phyloP scores from a whole-genome alignment of 2,329 filamentous ascomycete species.

The Penicillium sp. region DNA sequence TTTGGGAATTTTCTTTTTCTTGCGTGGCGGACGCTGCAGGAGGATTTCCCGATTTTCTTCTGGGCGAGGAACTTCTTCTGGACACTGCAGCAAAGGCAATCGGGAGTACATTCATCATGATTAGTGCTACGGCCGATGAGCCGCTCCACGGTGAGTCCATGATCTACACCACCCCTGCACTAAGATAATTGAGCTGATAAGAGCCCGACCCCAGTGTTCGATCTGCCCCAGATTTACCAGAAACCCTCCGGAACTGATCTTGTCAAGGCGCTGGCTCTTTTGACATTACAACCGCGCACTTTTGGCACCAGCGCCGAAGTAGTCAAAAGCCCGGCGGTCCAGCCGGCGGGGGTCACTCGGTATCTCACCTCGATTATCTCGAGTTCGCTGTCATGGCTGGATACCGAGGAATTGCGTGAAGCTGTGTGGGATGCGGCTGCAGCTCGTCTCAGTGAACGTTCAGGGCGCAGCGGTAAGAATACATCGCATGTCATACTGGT shows the following conservation, averaged over 20 bases:
- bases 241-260: constrained; percentile 63
- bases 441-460: constrained; percentile 73
- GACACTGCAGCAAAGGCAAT: not conserved
- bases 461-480: constrained; percentile 62
- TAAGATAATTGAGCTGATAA: constrained; percentile 32
- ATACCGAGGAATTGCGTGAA: constrained; percentile 41
- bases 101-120: constrained; percentile 23
- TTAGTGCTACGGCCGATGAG: constrained; percentile 31
- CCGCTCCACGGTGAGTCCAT: constrained; percentile 35
- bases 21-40: constrained; percentile 12
- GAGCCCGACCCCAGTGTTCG: constrained; percentile 49
- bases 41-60: constrained; percentile 15
- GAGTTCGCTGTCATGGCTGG: constrained; percentile 43
- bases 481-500: not conserved
- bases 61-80: constrained; percentile 5
- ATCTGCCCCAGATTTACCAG: constrained; percentile 78
- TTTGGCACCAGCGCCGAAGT: constrained; percentile 31
- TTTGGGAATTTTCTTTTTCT: constrained; percentile 30
- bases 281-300: constrained; percentile 59
- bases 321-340: constrained; percentile 29
- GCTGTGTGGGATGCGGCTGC: constrained; percentile 69
- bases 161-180: constrained; percentile 11
- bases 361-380: constrained; percentile 47
- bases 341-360: constrained; percentile 38
- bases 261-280: constrained; percentile 57